Base-by-base conservation (phyloP, 2,329 filamentous ascomycete genomes). In the Lecanicillium sp. region DNA sequence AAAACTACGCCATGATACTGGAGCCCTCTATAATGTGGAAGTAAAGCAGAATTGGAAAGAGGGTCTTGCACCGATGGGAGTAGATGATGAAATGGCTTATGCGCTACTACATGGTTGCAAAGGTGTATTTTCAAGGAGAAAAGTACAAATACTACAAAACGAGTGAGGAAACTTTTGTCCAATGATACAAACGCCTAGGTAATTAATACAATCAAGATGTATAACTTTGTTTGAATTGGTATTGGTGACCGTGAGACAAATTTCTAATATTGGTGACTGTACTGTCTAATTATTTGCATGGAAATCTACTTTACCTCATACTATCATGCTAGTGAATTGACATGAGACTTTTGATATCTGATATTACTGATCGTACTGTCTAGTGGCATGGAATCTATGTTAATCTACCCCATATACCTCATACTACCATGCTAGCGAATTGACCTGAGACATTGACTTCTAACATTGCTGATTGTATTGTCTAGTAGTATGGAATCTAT, bases 11-110 rank as follows among this genome's bases (percentile, higher is more conserved):
- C 25, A 27, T 20, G 28, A 29, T 37, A 33, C 20, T 20, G 40
- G 35, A 19, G 39, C 17, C 33, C 15, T 38, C n/a, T 19, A 33
- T 33, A 38, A 41, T 43, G 32, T 32, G 35, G 29, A 36, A 31
- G 31, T n/a, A n/a, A n/a, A n/a, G n/a, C 28, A 7, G n/a, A n/a
- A 14, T 29, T n/a, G 28, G 15, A 33, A 31, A 28, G 8, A 28
- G 32, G 18, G 14, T 16, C 6, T 13, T 29, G 37, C 22, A 35
- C 31, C n/a, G n/a, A n/a, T n/a, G n/a, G 37, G 29, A 30, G 14
- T 14, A 11, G 22, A 34, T 11, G 28, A 39, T 32, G 18, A 28
- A 36, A 25, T 25, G 22, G 22, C 22, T 25, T 25, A 25, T 16
- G 17, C 16, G 11, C 25, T 35, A 31, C 19, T 28, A 31, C 13